Base-by-base conservation (phyloP, 768 basidiomycete species). In the Rhodotorula diobovata region DNA sequence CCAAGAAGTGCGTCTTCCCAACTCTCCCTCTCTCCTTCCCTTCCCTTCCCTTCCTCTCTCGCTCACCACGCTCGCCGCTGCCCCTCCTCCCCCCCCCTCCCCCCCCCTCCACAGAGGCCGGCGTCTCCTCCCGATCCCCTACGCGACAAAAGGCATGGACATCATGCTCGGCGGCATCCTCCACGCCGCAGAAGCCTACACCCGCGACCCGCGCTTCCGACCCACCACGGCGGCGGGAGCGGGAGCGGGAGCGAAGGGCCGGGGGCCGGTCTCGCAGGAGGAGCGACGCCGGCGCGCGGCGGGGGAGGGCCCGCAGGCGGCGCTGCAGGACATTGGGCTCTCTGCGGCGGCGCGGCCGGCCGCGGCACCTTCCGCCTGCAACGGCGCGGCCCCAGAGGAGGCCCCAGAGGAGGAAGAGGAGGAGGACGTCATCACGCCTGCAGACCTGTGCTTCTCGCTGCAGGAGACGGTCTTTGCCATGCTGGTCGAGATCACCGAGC, bases 101-200 rank as follows among this genome's bases (percentile, higher is more conserved):
- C 48, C 23, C 48, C 11, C 48, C 14, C n/a, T n/a, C n/a, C 46
- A 39, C 77, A 96, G 94, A 76, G 95, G 95, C 21, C 90, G 86
- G 77, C 86, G 89, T 25, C 83, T 98, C 4, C 80, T 98, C 4
- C 82, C 88, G 6, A 83, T 99, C 57, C 94, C 96, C 7, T 99
- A 98, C 80, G 85, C 93, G 6, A 99, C 94, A 2, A 99, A 99
- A 79, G 96, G 96, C 39, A 99, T 99, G 96, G 96, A 99, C 79
- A 82, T 98, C 74, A 90, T 93, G 75, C 84, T 99, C 71, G 94
- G 94, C n/a, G 96, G 96, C 2, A 88, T 99, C 67, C 82, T 98
- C 54, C 89, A 91, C 9, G 87, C 92, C 4, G 86, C 87, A 16
- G 96, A 98, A 81, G 87, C 89, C 4, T 93, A 91, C 77, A 96